A percentile compares a stretch with the other conserved stretches of the same genome.
Conservation (phyloP, 306 rosid genomes). For the Gillenia trifoliata region DNA sequence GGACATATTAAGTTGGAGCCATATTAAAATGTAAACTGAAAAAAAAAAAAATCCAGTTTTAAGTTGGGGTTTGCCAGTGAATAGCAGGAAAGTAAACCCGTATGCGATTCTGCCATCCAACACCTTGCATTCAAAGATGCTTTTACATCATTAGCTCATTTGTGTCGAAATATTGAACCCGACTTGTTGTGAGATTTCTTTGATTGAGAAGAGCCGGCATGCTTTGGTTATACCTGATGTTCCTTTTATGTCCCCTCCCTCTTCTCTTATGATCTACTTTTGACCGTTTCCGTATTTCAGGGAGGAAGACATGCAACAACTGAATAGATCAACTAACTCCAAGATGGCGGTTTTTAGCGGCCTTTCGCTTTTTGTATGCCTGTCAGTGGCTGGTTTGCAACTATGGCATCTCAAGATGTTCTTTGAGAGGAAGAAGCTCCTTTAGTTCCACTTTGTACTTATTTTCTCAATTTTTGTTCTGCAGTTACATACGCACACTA, state of each 20-base stretch:
- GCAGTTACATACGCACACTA: background rate
- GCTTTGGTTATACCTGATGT: background rate
- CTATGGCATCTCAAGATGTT: constrained; percentile 91
- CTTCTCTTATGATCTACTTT: too few relatives aligned
- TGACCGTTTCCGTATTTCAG: constrained; percentile 17
- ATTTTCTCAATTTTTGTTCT: background rate
- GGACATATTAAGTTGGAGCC: too few relatives aligned
- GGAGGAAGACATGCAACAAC: constrained; percentile 91
- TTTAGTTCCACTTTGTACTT: constrained; percentile 27
- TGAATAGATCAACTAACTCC: constrained; percentile 61
- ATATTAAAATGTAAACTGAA: too few relatives aligned
- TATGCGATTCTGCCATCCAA: background rate
- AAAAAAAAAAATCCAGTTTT: too few relatives aligned
- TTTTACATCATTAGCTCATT: background rate
- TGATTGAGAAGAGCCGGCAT: background rate
- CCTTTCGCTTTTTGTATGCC: constrained; percentile 68
- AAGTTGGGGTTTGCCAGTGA: too few relatives aligned
- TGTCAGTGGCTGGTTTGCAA: constrained; percentile 86
- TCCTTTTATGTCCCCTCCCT: too few relatives aligned
- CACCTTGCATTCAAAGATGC: background rate
- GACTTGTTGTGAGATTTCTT: background rate
- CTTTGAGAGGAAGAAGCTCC: constrained; percentile 91
- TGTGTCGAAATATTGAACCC: background rate
- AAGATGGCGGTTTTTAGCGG: constrained; percentile 77
- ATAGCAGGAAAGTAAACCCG: background rate